Base-by-base conservation (phyloP, 352 stramenopile genomes). In the Thalassiosira delicatula region DNA sequence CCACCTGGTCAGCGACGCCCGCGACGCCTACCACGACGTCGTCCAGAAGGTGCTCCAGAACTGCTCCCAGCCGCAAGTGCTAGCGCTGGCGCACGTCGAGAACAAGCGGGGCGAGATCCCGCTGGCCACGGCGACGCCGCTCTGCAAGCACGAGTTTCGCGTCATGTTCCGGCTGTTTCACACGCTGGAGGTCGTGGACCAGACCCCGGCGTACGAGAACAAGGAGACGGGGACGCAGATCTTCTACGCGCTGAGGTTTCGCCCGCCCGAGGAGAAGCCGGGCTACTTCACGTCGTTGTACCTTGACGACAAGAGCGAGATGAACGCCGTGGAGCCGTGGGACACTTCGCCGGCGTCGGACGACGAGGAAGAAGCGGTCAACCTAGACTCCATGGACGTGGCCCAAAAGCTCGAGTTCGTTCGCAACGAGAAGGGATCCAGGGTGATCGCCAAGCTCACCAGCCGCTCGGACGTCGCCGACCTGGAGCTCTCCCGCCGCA, bases 111-210 rank as follows among this genome's bases (percentile, higher is more conserved):
- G 91, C 60, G 90, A 90, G 51, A 95, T 93, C 59, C 79, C 91
- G 17, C 77, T 95, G n/a, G 81, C 87, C 23, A 87, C 83, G 62
- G 88, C 89, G 3, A 94, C 89, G 14, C 88, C 91, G 37, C 83
- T 95, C 0, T 94, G 91, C 83, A 95, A 93, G 63, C 84, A 95
- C 40, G 89, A 94, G 65, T 89, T 95, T 65, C 88, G 91, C 44
- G 85, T 95, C 0, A 93, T 93, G 87, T 83, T 95, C 37, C 77
- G 91, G 35, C 76, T 95, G 32, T 95, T 95, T 67, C 89, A 93
- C 35, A 94, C 91, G 30, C 63, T 95, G 1, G 91, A 95, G 66
- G 81, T 95, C 35, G 84, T 93, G 21, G 90, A 95, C 70, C 84
- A 92, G 80, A 80, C 81, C 30, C 89, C 91, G 25, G 90, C 89